A percentile compares a stretch with the other conserved stretches of the same genome.
Evolutionary conservation across 805 yeast genomes (phyloP).

Genomic region (Starmerella sp.): DNA sequence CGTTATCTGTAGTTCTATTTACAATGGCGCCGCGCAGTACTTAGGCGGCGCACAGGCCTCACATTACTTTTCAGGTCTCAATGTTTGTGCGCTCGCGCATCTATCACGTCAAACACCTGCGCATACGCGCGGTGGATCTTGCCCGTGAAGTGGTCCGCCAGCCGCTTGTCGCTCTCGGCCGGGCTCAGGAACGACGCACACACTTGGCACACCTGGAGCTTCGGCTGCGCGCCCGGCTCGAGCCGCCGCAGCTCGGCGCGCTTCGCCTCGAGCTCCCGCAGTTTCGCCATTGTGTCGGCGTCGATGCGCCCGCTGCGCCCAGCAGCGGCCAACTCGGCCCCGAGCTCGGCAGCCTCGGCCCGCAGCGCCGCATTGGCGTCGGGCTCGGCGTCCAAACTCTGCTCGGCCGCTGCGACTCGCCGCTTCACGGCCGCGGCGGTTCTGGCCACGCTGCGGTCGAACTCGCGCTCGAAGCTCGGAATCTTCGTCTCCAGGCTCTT

Average conservation of each 20-base stretch:
- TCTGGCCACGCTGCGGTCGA: neutral
- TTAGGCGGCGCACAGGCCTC: no score
- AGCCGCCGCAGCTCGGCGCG: neutral
- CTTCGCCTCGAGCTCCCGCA: neutral
- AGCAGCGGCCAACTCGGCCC: neutral
- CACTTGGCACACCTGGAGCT: neutral
- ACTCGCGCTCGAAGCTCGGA: constrained; percentile 2
- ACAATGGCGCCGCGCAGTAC: no score
- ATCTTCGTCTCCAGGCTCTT: neutral
- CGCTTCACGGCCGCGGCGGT: neutral
- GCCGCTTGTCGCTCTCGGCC: constrained; percentile 1
- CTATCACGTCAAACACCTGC: neutral
- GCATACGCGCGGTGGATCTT: neutral
- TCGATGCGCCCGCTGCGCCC: neutral
- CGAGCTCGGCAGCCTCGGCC: neutral
- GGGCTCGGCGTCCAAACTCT: neutral
- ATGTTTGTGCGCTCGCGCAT: neutral
- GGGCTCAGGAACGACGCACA: constrained; percentile 2
- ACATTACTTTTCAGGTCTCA: no score
- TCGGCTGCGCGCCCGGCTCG: neutral
- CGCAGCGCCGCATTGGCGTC: neutral
- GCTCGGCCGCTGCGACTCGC: neutral
- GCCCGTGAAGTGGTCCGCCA: constrained; percentile 1
- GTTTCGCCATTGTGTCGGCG: neutral
- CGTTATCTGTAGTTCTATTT: no score